A percentile compares a stretch with the other conserved stretches of the same genome.
phyloP scores from a whole-genome alignment of 306 rosid species.

The Astragalus glycyphyllos region DNA sequence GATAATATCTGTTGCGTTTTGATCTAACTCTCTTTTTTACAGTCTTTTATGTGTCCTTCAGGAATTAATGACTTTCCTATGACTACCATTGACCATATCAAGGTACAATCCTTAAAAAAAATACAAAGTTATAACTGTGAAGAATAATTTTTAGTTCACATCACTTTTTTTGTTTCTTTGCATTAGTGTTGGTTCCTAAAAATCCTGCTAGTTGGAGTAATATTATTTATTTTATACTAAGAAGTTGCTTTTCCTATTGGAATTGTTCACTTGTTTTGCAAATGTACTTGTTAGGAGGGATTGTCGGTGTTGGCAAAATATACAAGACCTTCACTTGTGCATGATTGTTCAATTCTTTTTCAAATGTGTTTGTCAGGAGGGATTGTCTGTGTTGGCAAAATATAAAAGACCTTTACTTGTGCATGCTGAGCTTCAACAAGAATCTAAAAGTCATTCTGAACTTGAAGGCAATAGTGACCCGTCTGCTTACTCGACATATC shows the following conservation, averaged over 20 bases:
- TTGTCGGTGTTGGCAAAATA: slow-evolving; percentile 80
- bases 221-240: slow-evolving; percentile 29
- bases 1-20: not conserved
- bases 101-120: slow-evolving; percentile 56
- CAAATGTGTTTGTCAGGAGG: slow-evolving; percentile 64
- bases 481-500: slow-evolving; percentile 73
- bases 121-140: slow-evolving; percentile 4
- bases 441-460: slow-evolving; percentile 52
- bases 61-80: slow-evolving; percentile 94
- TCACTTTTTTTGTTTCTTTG: too few species aligned
- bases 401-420: slow-evolving; percentile 87
- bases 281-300: slow-evolving; percentile 71
- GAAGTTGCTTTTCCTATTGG: slow-evolving; percentile 34
- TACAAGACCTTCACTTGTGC: slow-evolving; percentile 85
- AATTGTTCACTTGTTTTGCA: slow-evolving; percentile 39
- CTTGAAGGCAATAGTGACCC: slow-evolving; percentile 53
- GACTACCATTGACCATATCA: slow-evolving; percentile 81
- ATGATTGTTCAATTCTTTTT: slow-evolving; percentile 45
- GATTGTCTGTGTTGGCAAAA: slow-evolving; percentile 80
- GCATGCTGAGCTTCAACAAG: slow-evolving; percentile 77
- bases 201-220: slow-evolving; percentile 26
- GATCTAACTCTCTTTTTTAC: slow-evolving; percentile 46
- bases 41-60: slow-evolving; percentile 98
- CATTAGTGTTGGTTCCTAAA: too few species aligned
- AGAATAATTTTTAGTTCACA: slow-evolving; percentile 7